Evolutionary conservation across 2,329 filamentous ascomycete genomes (phyloP), one percentile per base, ranked within the genome.

Genomic region (Colletotrichum viniferum): DNA sequence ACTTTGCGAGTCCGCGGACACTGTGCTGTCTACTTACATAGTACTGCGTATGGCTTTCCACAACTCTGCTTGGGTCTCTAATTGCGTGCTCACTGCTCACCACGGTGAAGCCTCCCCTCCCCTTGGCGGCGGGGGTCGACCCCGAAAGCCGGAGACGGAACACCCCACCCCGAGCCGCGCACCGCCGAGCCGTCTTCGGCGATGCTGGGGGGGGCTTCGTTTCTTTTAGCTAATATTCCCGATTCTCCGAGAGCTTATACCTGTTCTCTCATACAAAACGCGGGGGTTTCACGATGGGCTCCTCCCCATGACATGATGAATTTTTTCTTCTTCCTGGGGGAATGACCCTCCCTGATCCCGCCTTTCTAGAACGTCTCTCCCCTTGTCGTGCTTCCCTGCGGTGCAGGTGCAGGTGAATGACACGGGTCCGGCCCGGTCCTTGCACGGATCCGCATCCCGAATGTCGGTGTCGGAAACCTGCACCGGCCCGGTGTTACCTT

Each of bases 141-240:
- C 63, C 69, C 73, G 69, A 76, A 76, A 73, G 38, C 73, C 69
- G 73, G 73, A 76, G 69, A 60, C 69, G 69, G 73, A 28, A 48
- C 32, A 58, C 73, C 73, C 73, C 73, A 76, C 73, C 61, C 63
- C 70, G 69, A 64, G 69, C 58, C 43, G 16, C 38, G 63, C 56
- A 73, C 58, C 63, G 63, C 73, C 73, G 69, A 76, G 73, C 63
- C 28, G 69, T 38, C 73, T 73, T 76, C 73, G 69, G 73, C 48
- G 43, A 69, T 52, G 56, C 26, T 36, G 16, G 30, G 30, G 34
- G 21, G 30, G 34, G 21, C 32, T 55, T 8, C 34, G 32, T 73
- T 68, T 73, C 64, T 73, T 64, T 64, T 64, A 68, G 63, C 48
- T 73, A 63, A 69, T 75, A 64, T 76, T 38, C 38, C 73, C 58